These are phyloP conservation scores for Candida silvatica DNA, from an alignment of 805 yeast genomes.

Conservation along the genomic window DNA sequence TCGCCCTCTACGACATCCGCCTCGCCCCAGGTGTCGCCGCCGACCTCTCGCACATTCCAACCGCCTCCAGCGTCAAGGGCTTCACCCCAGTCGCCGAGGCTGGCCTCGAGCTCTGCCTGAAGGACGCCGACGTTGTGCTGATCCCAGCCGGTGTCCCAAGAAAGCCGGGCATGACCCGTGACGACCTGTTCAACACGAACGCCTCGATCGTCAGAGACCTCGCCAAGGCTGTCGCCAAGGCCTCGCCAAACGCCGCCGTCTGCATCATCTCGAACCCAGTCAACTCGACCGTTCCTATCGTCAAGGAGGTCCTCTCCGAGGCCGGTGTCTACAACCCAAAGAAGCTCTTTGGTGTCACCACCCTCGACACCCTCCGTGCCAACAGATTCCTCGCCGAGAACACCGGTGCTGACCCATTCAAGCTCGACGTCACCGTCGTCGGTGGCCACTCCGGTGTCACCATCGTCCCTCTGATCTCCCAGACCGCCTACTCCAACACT, in stretches of 20 bases:
- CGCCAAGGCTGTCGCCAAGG: conserved; percentile 76
- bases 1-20: conserved; percentile 80
- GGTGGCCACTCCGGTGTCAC: conserved; percentile 98
- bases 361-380: conserved; percentile 85
- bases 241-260: conserved; percentile 77
- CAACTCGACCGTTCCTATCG: conserved; percentile 96
- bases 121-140: conserved; percentile 76
- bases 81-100: conserved; percentile 69
- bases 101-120: conserved; percentile 60
- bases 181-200: conserved; percentile 91
- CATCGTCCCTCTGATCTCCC: conserved; percentile 88
- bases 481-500: conserved; percentile 53
- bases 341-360: conserved; percentile 93
- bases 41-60: conserved; percentile 88
- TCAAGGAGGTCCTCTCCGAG: conserved; percentile 82
- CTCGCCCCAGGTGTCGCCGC: conserved; percentile 98
- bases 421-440: conserved; percentile 77
- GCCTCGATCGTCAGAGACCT: conserved; percentile 92
- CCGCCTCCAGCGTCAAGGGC: conserved; percentile 83
- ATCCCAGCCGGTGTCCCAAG: conserved; percentile 98
- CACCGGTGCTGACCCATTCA: conserved; percentile 65
- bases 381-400: conserved; percentile 70
- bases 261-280: conserved; percentile 90
- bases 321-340: conserved; percentile 86
- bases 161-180: conserved; percentile 99